Conservation (phyloP, 352 stramenopile species). For the Phytophthora ohioensis region DNA sequence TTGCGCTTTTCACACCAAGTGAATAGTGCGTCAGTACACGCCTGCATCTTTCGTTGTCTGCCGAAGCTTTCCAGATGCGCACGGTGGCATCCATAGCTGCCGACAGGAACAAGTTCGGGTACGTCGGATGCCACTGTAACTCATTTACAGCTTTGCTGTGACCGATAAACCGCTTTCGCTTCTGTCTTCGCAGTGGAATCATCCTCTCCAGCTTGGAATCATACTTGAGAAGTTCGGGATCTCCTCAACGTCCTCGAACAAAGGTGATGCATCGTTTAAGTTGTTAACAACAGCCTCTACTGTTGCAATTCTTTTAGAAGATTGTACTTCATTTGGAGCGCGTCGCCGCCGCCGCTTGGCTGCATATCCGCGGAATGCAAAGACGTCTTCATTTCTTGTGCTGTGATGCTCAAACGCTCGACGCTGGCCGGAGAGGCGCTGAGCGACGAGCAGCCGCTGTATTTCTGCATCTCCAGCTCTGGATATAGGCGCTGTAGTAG, state of each 20-base stretch:
- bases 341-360: slow-evolving; percentile 26
- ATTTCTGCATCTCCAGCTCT: not conserved
- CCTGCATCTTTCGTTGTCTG: not conserved
- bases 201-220: not conserved
- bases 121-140: slow-evolving; percentile 55
- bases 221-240: not conserved
- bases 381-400: slow-evolving; percentile 32
- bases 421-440: slow-evolving; percentile 5
- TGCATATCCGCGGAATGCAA: slow-evolving; percentile 46
- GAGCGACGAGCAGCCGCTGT: slow-evolving; percentile 1
- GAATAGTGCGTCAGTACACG: slow-evolving; percentile 39
- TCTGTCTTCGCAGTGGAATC: slow-evolving; percentile 13
- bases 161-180: slow-evolving; percentile 26
- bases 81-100: slow-evolving; percentile 69
- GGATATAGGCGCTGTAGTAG: not conserved
- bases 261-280: not conserved
- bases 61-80: slow-evolving; percentile 50
- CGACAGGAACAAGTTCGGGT: slow-evolving; percentile 53
- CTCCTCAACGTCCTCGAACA: slow-evolving; percentile 7
- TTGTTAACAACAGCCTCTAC: not conserved
- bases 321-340: not conserved
- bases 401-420: slow-evolving; percentile 6
- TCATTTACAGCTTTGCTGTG: slow-evolving; percentile 49
- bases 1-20: slow-evolving; percentile 58
- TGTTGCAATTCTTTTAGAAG: not conserved